Base-by-base conservation (phyloP, 305 asterid species). In the Solanum hybrid region DNA sequence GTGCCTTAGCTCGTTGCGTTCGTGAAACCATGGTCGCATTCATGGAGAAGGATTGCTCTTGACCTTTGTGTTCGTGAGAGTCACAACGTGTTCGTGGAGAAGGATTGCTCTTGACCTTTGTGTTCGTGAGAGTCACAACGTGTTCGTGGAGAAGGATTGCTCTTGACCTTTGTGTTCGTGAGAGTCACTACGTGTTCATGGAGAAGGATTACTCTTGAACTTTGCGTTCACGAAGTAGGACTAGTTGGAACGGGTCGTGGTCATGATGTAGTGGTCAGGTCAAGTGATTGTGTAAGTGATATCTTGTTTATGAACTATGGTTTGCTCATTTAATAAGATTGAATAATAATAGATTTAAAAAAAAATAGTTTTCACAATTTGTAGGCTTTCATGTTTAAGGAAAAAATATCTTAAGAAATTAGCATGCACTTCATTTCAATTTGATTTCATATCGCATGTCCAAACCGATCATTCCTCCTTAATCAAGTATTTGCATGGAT, bases 391-490 rank as follows among this genome's bases (percentile, higher is more conserved):
- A 66, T 66, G 14, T 66, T 66, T n/a, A n/a, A 9, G 29, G 73
- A n/a, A 66, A 66, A 66, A 66, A 22, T 14, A 51, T 2, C 22
- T 51, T 66, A 10, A n/a, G 75, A n/a, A 66, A 66, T 22, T 9
- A 2, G 7, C 6, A 66, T 66, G 7, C 2, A 66, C 24, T 6
- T 56, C 10, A 66, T 66, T n/a, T 66, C 73, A 10, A 64, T 64
- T 3, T 64, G 13, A 64, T 22, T 64, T 64, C 72, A 22, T 64
- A 64, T 64, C 73, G 0, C 29, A 66, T 10, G 14, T n/a, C 3
- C 29, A n/a, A 66, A 66, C 7, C 1, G 12, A 10, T 66, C 0
- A 0, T 0, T 66, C 10, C 14, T n/a, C 6, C 29, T 66, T 8
- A 66, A 66, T 66, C 75, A 66, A 66, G 31, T n/a, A 9, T 66